A percentile compares a stretch with the other conserved stretches of the same genome.
Conservation (phyloP, 2,329 filamentous ascomycete species). For the Arachnopeziza araneosa region DNA sequence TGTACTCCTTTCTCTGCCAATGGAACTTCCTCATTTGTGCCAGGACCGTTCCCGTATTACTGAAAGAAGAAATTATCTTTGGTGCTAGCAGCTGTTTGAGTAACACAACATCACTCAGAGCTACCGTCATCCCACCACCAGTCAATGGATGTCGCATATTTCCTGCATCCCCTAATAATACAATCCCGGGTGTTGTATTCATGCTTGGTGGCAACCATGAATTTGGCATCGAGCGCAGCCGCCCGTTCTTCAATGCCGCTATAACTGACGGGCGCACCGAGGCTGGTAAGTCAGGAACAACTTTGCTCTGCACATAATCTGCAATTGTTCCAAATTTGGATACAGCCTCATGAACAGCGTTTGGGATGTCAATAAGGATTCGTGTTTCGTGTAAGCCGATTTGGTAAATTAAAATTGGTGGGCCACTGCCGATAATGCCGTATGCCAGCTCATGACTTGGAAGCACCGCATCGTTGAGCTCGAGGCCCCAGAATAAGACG, state of each 20-base stretch:
- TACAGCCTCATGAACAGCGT: constrained; percentile 67
- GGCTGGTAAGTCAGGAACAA: constrained; percentile 71
- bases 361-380: constrained; percentile 81
- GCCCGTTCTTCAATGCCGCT: constrained; percentile 70
- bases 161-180: constrained; percentile 87
- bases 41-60: constrained; percentile 60
- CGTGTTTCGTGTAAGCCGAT: constrained; percentile 94
- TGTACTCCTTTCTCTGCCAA: constrained; percentile 77
- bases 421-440: constrained; percentile 72
- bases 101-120: constrained; percentile 83
- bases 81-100: constrained; percentile 71
- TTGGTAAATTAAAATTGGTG: constrained; percentile 88
- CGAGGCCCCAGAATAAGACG: too few relatives aligned
- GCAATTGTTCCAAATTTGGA: constrained; percentile 75
- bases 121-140: constrained; percentile 96
- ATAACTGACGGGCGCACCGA: constrained; percentile 67
- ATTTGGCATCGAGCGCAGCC: constrained; percentile 85
- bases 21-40: constrained; percentile 67
- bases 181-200: constrained; percentile 66
- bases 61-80: constrained; percentile 59
- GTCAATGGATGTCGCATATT: constrained; percentile 99
- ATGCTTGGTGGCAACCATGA: constrained; percentile 77
- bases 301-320: constrained; percentile 71
- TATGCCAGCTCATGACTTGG: too few relatives aligned
- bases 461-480: too few relatives aligned